Percentiles rank a stretch among this genome's conserved stretches.
Evolutionary conservation across 352 stramenopile genomes (phyloP).

Genomic region (Globisporangium viniferum): DNA sequence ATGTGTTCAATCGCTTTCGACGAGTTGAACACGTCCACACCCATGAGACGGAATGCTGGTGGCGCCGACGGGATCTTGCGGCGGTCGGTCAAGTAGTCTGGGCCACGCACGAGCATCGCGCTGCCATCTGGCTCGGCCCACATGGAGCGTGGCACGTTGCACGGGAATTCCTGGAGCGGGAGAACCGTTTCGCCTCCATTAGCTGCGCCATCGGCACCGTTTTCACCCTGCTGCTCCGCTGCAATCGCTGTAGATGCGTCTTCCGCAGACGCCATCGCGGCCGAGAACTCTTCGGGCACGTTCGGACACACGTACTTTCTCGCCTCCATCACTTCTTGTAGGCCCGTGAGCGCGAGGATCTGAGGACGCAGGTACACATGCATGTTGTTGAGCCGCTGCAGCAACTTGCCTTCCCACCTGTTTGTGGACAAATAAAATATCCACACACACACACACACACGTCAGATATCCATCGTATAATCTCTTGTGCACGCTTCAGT

Average conservation of each 20-base stretch:
- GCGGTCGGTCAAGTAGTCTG: constrained; percentile 64
- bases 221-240: neutral
- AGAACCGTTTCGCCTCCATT: constrained; percentile 3
- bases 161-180: constrained; percentile 45
- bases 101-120: constrained; percentile 69
- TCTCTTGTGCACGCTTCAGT: too few species aligned
- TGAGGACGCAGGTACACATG: constrained; percentile 59
- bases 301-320: constrained; percentile 75
- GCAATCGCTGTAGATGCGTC: constrained; percentile 1
- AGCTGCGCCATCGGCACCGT: neutral
- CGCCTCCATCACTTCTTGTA: constrained; percentile 73
- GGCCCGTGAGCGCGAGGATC: constrained; percentile 48
- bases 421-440: neutral
- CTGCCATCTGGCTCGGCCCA: constrained; percentile 61
- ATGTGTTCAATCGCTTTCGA: constrained; percentile 59
- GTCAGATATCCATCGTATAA: neutral
- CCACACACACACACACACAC: neutral
- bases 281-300: constrained; percentile 56
- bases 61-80: constrained; percentile 72
- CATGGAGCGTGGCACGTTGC: constrained; percentile 60
- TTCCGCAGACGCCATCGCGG: constrained; percentile 31
- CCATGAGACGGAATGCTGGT: constrained; percentile 63
- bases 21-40: constrained; percentile 62
- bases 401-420: constrained; percentile 54
- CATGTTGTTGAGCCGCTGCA: constrained; percentile 57